These are phyloP conservation scores for Artemisia princeps DNA, from an alignment of 140 eudicot species.

Conservation along the genomic window DNA sequence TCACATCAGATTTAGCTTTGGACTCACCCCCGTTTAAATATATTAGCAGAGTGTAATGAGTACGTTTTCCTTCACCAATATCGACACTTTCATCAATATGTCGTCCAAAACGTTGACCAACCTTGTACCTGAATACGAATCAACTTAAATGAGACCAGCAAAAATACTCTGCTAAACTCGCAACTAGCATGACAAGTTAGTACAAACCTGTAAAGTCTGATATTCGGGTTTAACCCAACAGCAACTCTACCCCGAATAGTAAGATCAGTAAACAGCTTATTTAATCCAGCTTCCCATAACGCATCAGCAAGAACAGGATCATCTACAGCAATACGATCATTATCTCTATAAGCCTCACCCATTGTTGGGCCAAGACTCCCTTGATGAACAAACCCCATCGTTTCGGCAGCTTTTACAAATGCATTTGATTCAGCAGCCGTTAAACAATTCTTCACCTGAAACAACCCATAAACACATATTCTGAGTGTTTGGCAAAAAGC, in stretches of 20 bases:
- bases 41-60: constrained; percentile 77
- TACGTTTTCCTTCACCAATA: constrained; percentile 74
- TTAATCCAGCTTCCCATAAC: constrained; percentile 77
- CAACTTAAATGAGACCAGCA: background rate
- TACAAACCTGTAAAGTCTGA: constrained; percentile 77
- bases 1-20: constrained; percentile 33
- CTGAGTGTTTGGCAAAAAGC: too few relatives aligned
- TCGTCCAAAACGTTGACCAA: constrained; percentile 87
- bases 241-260: constrained; percentile 80
- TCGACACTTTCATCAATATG: constrained; percentile 93
- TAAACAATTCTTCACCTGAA: constrained; percentile 62
- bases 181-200: background rate
- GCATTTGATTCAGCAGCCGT: constrained; percentile 77
- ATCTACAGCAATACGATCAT: constrained; percentile 72
- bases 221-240: constrained; percentile 83
- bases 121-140: constrained; percentile 52
- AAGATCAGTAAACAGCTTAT: constrained; percentile 43
- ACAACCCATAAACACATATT: constrained; percentile 40
- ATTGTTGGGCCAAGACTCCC: constrained; percentile 91
- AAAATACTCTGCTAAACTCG: background rate
- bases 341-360: constrained; percentile 95
- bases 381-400: constrained; percentile 83
- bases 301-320: constrained; percentile 72
- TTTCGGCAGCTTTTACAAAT: constrained; percentile 59
- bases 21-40: constrained; percentile 60